Evolutionary conservation across 2,329 filamentous ascomycete species (phyloP), one percentile per base, ranked within the genome.

Genomic region (Colletotrichum tofieldiae): DNA sequence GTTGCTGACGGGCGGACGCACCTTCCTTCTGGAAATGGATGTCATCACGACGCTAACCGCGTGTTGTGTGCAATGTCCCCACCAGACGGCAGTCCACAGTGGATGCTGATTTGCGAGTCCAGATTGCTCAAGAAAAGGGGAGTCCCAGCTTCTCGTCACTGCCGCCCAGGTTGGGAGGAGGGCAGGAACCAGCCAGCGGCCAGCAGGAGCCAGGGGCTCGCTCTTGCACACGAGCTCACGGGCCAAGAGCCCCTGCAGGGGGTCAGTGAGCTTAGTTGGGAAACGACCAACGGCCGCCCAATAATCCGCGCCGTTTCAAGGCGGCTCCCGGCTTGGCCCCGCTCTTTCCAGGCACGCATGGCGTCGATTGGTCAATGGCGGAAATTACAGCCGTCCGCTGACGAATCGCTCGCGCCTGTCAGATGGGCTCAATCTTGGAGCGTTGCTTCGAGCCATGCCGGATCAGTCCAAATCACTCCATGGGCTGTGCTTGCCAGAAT

Each of bases 331-430:
- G 20, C 4, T 3, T 1, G 4, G 45, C 6, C 54, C 65, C 70
- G 47, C 23, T 20, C 3, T 37, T 65, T 39, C 20, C 47, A 70
- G 65, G 54, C 4, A 65, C 60, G 26, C 12, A 11, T 18, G 9
- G 18, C 26, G 5, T 1, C 11, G 3, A 73, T 73, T 73, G 71
- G 71, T 37, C 61, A 62, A 58, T 62, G 35, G n/a, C 55, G 71
- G 71, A 73, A 71, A 73, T 73, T 73, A 23, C 71, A 73, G 35
- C 71, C 43, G 61, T 41, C 58, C 62, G 67, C 71, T 66, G 67
- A 73, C 71, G 71, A 72, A 73, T 73, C 67, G 58, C 23, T 56
- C 43, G 14, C 26, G 71, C 67, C 67, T 71, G 71, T 73, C 67
- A 73, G 67, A 60, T 59, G 65, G 45, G 39, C 59, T 72, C 52